Percentiles rank a stretch among this genome's conserved stretches.
phyloP scores from a whole-genome alignment of 768 basidiomycete species.

The Candolleomyces efflorescens region DNA sequence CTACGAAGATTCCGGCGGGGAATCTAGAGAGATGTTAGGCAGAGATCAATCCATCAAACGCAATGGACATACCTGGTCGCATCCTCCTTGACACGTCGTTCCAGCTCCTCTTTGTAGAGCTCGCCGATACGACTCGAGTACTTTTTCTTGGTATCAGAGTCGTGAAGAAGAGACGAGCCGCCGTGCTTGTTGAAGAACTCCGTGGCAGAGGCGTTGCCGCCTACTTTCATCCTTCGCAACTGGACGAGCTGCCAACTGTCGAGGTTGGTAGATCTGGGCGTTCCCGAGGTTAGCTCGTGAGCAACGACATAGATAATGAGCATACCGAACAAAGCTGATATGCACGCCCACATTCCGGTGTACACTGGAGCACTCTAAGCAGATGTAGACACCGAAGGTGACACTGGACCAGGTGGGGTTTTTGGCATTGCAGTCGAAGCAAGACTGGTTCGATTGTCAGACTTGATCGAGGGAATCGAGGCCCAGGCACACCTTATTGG shows the following conservation, averaged over 20 bases:
- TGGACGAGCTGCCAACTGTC: constrained; percentile 92
- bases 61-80: constrained; percentile 45
- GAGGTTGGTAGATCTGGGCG: constrained; percentile 84
- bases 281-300: neutral
- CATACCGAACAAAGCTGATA: constrained; percentile 92
- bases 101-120: constrained; percentile 90
- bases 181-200: constrained; percentile 93
- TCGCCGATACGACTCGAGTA: constrained; percentile 83
- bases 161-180: constrained; percentile 60
- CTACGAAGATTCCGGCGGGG: constrained; percentile 74
- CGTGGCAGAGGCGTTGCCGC: constrained; percentile 81
- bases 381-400: constrained; percentile 96
- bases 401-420: constrained; percentile 98
- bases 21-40: constrained; percentile 43
- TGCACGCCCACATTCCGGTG: constrained; percentile 99
- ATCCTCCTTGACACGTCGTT: constrained; percentile 77
- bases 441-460: constrained; percentile 33
- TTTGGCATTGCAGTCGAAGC: constrained; percentile 93
- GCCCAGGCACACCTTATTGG: constrained; percentile 64
- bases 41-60: constrained; percentile 3
- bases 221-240: constrained; percentile 94
- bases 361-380: constrained; percentile 91
- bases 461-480: neutral
- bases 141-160: constrained; percentile 82
- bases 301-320: neutral